Base-by-base conservation (phyloP, 805 yeast species). In the Isabelozyma pseudorhagii region DNA sequence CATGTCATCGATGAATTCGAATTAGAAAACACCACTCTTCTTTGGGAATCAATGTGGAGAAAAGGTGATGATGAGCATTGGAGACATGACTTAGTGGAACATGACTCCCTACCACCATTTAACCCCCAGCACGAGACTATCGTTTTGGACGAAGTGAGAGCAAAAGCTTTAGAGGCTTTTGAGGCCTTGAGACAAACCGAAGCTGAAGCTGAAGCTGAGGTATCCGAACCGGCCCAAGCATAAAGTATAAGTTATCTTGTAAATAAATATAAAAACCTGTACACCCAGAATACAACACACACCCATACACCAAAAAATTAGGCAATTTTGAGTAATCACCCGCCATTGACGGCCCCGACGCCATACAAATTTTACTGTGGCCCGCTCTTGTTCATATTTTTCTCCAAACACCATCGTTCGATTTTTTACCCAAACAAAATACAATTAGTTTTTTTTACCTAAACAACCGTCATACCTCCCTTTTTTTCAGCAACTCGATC, bases 1-100 rank as follows among this genome's bases (percentile, higher is more conserved):
- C 77, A 82, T 46, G 84, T 85, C 9, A 72, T 86, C n/a, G 91
- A 86, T 49, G 85, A 83, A 52, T 75, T 84, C 53, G 75, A 74
- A 45, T 67, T 74, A 57, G 72, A 65, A 36, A 53, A 73, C 54
- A 73, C 85, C 38, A 79, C 72, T 42, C 73, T 90, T 21, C 78
- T 75, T 58, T 92, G 98, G 98, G 97, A 90, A 59, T 82, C 83
- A 56, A 73, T 81, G 47, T 91, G 96, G 96, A 80, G 96, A 67
- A 83, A 82, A 69, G 98, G 98, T 44, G 91, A 82, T 46, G 84
- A 80, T 44, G 71, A 75, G 54, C 77, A 85, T 66, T 91, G 97
- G 97, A 72, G 80, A 48, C 56, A 53, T 2, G 78, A 77, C 8
- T 65, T 81, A 47, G 84, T 84, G 13, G 69, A 77, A 53, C 96